Percentiles rank a stretch among this genome's conserved stretches.
Evolutionary conservation across 805 yeast genomes (phyloP).

Genomic region (Teunomyces atbi): DNA sequence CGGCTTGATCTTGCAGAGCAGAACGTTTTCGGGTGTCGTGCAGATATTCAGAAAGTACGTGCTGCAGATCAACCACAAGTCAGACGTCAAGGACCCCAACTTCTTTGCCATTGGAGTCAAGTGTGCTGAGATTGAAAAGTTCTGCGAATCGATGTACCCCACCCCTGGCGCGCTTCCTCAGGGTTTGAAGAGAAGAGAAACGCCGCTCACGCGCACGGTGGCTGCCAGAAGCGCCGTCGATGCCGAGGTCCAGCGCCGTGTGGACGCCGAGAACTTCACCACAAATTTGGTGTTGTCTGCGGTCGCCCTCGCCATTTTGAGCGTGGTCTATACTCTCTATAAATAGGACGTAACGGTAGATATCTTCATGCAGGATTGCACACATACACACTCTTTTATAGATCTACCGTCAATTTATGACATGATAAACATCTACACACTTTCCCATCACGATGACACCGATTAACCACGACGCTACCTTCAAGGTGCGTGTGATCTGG

Average conservation of each 20-base stretch:
- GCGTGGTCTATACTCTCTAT: neutral
- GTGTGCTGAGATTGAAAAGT: constrained; percentile 88
- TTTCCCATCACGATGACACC: neutral
- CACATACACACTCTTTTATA: too few relatives aligned
- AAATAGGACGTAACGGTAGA: too few relatives aligned
- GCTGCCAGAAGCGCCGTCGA: constrained; percentile 11
- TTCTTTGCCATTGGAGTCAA: constrained; percentile 78
- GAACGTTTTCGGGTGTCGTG: constrained; percentile 73
- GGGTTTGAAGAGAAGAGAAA: constrained; percentile 38
- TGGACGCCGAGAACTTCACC: constrained; percentile 8
- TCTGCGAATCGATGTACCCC: constrained; percentile 76
- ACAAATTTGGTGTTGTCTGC: constrained; percentile 3
- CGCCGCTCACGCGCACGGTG: constrained; percentile 8
- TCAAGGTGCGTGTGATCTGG: constrained; percentile 22
- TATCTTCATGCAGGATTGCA: neutral
- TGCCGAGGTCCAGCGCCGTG: constrained; percentile 7
- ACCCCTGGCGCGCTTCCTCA: constrained; percentile 43
- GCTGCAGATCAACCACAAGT: constrained; percentile 72
- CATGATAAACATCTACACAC: constrained; percentile 1
- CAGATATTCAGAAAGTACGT: constrained; percentile 74
- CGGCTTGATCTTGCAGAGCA: constrained; percentile 65
- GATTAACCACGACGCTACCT: constrained; percentile 1
- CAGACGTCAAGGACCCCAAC: constrained; percentile 80
- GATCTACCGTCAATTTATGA: constrained; percentile 1
- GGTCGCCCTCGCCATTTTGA: neutral